These are phyloP conservation scores for Vaccinium vitisidaea DNA, from an alignment of 148 eudicot species.

Conservation along the genomic window DNA sequence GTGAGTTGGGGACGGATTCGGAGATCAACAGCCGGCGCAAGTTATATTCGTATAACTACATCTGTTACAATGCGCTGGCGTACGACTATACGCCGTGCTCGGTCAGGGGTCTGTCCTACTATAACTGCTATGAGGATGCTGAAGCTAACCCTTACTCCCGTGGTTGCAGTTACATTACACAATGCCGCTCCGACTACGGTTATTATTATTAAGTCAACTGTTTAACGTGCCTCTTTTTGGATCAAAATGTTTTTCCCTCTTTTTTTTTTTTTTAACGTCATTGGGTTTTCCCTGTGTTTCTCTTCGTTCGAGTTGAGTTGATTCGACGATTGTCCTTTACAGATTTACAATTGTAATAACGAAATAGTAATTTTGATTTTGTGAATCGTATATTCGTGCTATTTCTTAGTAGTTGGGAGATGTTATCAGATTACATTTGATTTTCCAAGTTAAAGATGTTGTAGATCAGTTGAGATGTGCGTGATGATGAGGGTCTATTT, in stretches of 20 bases:
- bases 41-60: constrained; percentile 40
- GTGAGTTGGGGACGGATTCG: constrained; percentile 54
- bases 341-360: not conserved
- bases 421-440: not conserved
- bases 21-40: constrained; percentile 51
- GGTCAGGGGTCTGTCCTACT: constrained; percentile 61
- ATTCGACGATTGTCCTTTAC: not conserved
- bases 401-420: not conserved
- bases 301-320: not conserved
- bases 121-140: constrained; percentile 59
- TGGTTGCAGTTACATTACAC: constrained; percentile 61
- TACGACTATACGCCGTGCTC: constrained; percentile 67
- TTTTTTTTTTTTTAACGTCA: not conserved
- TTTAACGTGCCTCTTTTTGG: not conserved
- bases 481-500: constrained; percentile 6
- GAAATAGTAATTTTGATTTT: not conserved
- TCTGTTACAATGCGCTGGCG: constrained; percentile 64
- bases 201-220: not conserved
- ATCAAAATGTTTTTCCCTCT: not conserved
- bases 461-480: constrained; percentile 36
- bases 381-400: not conserved
- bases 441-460: constrained; percentile 81
- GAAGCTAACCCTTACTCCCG: constrained; percentile 68
- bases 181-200: constrained; percentile 35
- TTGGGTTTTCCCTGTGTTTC: not conserved